Base-by-base conservation (phyloP, 1,284 basidiomycete genomes). In the Gymnopus androsaceus region DNA sequence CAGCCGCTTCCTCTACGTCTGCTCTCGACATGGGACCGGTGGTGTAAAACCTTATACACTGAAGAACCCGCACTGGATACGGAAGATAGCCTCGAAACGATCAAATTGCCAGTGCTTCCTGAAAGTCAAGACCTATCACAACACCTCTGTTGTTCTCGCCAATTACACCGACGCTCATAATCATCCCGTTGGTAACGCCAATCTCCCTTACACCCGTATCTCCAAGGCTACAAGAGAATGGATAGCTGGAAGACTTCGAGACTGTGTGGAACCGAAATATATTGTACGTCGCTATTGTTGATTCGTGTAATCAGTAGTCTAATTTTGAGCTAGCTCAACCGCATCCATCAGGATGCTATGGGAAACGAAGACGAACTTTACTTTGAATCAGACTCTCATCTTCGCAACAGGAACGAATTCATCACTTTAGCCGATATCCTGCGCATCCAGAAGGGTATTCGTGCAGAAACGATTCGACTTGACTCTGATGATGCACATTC, bases 401-500 rank as follows among this genome's bases (percentile, higher is more conserved):
- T 15, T 23, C 25, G 30, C n/a, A 47, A 59, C 12, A 33, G 57
- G 23, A n/a, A n/a, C n/a, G n/a, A n/a, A n/a, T 55, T 56, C 21
- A 54, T 57, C n/a, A 31, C 19, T n/a, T 15, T 3, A 4, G 28
- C 31, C 5, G 59, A 60, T 48, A 36, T 58, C 5, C 49, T 27
- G 9, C 59, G 41, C 4, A 59, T 63, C 27, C 28, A 58, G 52
- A 59, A 57, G 34, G 36, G 38, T n/a, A 58, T 64, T 25, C 60
- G 61, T 36, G 56, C 51, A 7, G 61, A 65, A 37, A 59, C 25
- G 0, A 34, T 60, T 15, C 60, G 60, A 4, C 38, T 63, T n/a
- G 30, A 56, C 23, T 25, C 14, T 9, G 30, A 56, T n/a, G 61
- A 66, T 45, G 60, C 56, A 9, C 8, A 15, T 1, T 65, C 64